These are phyloP conservation scores for Eragrostis curvula DNA, from an alignment of 176 grass and related monocot genomes.

Conservation along the genomic window DNA sequence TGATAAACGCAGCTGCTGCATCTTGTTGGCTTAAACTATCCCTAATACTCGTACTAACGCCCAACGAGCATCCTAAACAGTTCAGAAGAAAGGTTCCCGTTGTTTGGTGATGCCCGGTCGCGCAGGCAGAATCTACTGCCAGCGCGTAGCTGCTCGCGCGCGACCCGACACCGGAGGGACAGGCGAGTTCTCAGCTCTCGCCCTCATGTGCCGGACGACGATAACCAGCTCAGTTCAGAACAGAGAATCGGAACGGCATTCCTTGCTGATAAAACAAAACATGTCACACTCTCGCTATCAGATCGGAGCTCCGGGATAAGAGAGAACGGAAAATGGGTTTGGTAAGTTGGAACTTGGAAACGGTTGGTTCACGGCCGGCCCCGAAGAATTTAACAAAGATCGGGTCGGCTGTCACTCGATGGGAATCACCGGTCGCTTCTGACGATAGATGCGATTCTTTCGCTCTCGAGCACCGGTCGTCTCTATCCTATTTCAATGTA, in stretches of 20 bases:
- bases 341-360: background rate
- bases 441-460: background rate
- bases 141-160: slow-evolving; percentile 29
- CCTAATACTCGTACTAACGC: too few relatives aligned
- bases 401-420: background rate
- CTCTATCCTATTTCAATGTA: background rate
- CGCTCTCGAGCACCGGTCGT: background rate
- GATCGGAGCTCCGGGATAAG: slow-evolving; percentile 17
- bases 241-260: slow-evolving; percentile 26
- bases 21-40: background rate
- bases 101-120: slow-evolving; percentile 4
- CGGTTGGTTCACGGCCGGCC: slow-evolving; percentile 38
- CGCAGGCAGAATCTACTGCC: slow-evolving; percentile 50
- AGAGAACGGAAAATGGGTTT: background rate
- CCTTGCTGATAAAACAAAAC: slow-evolving; percentile 31
- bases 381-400: slow-evolving; percentile 45
- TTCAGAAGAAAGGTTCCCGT: slow-evolving; percentile 32
- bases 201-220: slow-evolving; percentile 33
- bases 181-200: background rate
- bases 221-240: background rate
- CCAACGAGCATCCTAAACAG: too few relatives aligned
- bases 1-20: background rate
- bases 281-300: background rate
- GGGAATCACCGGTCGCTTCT: slow-evolving; percentile 25
- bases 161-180: slow-evolving; percentile 40